Conservation (phyloP, 345 rosid genomes). For the Erucastrum elatum region DNA sequence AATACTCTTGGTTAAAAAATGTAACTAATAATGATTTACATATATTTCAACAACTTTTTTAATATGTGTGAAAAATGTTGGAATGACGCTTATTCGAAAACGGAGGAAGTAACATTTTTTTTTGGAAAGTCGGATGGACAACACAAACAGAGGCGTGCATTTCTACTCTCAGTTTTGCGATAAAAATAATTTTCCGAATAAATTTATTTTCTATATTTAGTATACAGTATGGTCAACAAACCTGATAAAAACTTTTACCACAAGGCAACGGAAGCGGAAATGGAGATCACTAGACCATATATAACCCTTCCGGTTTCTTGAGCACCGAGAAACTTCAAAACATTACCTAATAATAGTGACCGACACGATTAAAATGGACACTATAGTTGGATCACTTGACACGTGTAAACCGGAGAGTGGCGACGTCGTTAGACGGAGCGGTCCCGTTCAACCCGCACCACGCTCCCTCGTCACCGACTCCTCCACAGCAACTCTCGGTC, state of each 20-base stretch:
- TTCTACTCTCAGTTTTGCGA: not conserved
- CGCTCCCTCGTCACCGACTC: not conserved
- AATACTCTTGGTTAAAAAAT: no score
- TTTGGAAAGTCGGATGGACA: no score
- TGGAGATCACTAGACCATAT: not conserved
- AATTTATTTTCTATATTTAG: not conserved
- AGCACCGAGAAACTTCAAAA: not conserved
- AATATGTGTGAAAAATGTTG: no score
- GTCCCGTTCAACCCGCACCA: not conserved
- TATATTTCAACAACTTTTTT: no score
- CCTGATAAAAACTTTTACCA: not conserved
- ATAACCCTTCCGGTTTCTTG: not conserved
- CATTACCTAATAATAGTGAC: not conserved
- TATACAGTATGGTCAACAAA: not conserved
- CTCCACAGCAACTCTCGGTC: not conserved
- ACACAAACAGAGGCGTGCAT: no score
- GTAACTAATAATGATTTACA: no score
- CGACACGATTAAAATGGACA: not conserved
- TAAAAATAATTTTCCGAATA: not conserved
- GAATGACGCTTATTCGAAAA: no score
- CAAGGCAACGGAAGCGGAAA: not conserved
- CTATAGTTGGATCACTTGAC: not conserved
- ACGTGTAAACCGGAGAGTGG: not conserved
- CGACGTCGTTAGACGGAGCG: not conserved
- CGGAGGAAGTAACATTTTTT: no score